Evolutionary conservation across 2,329 filamentous ascomycete species (phyloP).

Genomic region (Aspergillus terreus): DNA sequence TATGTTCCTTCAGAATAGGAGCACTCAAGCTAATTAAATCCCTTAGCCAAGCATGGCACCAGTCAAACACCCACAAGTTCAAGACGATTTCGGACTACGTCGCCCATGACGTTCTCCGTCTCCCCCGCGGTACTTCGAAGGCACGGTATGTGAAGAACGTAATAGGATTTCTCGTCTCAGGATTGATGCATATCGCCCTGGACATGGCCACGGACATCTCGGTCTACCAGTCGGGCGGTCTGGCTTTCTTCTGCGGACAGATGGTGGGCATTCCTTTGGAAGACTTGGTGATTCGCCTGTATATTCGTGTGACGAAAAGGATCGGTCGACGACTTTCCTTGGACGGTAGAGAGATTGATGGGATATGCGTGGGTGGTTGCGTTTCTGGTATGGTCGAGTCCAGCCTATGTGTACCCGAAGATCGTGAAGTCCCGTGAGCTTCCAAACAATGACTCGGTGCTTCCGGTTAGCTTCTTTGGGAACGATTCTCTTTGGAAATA

Average conservation of each 20-base stretch:
- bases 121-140: not conserved
- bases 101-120: not conserved
- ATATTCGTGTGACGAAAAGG: not conserved
- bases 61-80: conserved; percentile 8
- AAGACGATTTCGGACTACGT: not conserved
- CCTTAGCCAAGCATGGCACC: conserved; percentile 1
- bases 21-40: too few relatives aligned
- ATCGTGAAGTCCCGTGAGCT: not conserved
- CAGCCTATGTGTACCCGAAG: conserved; percentile 6
- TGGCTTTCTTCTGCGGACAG: conserved; percentile 4
- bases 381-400: conserved; percentile 5
- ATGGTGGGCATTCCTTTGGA: conserved; percentile 2
- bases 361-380: conserved; percentile 5
- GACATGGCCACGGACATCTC: conserved; percentile 4
- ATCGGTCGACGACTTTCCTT: not conserved
- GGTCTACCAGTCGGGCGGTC: not conserved
- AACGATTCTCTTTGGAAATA: too few relatives aligned
- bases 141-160: too few relatives aligned
- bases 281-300: not conserved
- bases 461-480: not conserved
- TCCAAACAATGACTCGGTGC: conserved; percentile 2
- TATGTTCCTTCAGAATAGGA: not conserved
- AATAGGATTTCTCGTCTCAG: too few relatives aligned
- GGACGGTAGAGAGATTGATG: not conserved
- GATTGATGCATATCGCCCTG: conserved; percentile 7